These are phyloP conservation scores for Rhododendron kiyosumense DNA, from an alignment of 148 eudicot species.

Conservation along the genomic window DNA sequence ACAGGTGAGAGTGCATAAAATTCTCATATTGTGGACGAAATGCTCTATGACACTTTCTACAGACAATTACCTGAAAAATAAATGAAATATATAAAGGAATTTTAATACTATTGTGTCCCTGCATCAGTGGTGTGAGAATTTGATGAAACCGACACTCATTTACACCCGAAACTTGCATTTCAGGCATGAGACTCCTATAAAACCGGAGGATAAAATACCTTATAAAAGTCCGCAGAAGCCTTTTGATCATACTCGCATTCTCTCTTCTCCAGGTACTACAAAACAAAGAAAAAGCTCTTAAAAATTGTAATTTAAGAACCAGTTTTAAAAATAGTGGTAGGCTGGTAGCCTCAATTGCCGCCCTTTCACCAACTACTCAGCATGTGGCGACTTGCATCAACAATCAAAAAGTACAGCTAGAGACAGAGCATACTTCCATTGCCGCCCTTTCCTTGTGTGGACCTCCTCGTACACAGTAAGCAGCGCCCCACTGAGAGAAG, in stretches of 20 bases:
- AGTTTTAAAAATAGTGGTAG: neutral
- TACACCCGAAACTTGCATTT: neutral
- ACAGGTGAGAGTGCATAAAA: neutral
- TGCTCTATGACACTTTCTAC: neutral
- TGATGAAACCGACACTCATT: neutral
- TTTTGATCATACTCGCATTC: slow-evolving; percentile 91
- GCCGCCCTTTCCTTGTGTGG: slow-evolving; percentile 66
- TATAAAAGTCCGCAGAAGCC: slow-evolving; percentile 64
- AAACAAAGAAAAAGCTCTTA: neutral
- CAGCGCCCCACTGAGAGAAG: slow-evolving; percentile 86
- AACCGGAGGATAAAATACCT: slow-evolving; percentile 33
- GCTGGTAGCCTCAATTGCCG: neutral
- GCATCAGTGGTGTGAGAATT: neutral
- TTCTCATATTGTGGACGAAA: neutral
- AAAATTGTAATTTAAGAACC: neutral
- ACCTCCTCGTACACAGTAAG: slow-evolving; percentile 84
- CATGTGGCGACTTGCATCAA: neutral
- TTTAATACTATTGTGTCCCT: neutral
- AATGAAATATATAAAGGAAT: neutral
- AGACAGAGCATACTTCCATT: slow-evolving; percentile 50
- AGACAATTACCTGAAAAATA: neutral
- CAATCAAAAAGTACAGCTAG: neutral
- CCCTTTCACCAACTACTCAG: neutral
- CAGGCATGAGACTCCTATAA: neutral
- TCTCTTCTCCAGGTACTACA: slow-evolving; percentile 81